Percentiles rank a stretch among this genome's conserved stretches.
Conservation (phyloP, 176 grass and related monocot genomes). For the Alloteropsis semialata region DNA sequence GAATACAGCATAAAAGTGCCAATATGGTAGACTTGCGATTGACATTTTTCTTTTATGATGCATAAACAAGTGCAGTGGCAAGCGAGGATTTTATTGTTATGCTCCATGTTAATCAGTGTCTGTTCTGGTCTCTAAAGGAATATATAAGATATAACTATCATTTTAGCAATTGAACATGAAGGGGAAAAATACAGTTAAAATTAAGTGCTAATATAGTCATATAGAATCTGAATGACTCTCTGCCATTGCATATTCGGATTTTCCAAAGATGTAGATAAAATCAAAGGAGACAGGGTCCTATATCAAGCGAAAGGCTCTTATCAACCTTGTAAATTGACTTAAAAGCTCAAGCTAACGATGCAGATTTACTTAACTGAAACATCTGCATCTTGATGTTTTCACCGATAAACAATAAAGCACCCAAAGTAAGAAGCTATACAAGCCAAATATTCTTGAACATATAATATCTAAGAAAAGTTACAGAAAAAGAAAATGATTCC, state of each 20-base stretch:
- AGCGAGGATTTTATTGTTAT: background rate
- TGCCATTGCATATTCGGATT: conserved; percentile 8
- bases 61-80: background rate
- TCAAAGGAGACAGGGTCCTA: background rate
- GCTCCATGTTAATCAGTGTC: background rate
- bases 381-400: background rate
- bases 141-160: background rate
- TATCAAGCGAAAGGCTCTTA: background rate
- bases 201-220: background rate
- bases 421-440: background rate
- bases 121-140: background rate
- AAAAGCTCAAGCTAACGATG: background rate
- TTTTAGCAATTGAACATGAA: background rate
- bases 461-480: background rate
- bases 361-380: conserved; percentile 11
- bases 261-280: conserved; percentile 6
- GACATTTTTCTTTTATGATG: background rate
- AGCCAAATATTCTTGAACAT: background rate
- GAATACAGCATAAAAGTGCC: background rate
- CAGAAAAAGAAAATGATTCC: background rate
- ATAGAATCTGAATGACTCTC: background rate
- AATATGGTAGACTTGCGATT: background rate
- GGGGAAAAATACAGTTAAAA: background rate
- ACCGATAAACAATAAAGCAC: background rate
- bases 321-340: background rate